These are phyloP conservation scores for Chaetomiaceae sp. DNA, from an alignment of 2,329 filamentous ascomycete genomes.

Conservation along the genomic window DNA sequence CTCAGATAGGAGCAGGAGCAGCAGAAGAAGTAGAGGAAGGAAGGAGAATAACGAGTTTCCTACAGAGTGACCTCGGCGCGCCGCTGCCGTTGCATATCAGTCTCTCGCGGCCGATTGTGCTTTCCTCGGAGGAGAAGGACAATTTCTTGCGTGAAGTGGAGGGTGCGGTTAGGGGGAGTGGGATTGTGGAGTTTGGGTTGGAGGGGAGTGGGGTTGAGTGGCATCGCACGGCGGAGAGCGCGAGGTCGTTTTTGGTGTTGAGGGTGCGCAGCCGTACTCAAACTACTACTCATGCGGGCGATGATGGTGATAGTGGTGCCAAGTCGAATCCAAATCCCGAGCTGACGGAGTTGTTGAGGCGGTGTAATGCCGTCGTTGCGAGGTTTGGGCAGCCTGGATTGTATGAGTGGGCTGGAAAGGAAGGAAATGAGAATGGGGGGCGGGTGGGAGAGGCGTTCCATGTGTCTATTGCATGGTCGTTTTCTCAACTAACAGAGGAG, in stretches of 20 bases:
- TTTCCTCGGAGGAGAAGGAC: constrained; percentile 68
- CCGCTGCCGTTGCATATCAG: constrained; percentile 85
- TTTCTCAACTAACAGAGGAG: constrained; percentile 49
- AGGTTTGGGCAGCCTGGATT: constrained; percentile 64
- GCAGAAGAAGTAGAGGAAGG: constrained; percentile 6
- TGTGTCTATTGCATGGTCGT: constrained; percentile 82
- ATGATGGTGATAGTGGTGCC: neutral
- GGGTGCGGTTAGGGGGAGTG: constrained; percentile 33
- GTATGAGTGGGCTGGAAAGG: constrained; percentile 46
- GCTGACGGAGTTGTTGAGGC: constrained; percentile 57
- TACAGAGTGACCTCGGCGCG: constrained; percentile 72
- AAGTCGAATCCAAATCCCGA: constrained; percentile 39
- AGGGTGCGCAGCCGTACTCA: constrained; percentile 42
- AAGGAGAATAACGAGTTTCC: constrained; percentile 56
- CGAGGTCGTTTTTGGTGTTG: constrained; percentile 83
- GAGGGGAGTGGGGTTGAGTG: constrained; percentile 38
- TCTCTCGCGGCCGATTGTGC: constrained; percentile 73
- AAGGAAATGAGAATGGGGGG: constrained; percentile 10
- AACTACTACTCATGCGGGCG: neutral
- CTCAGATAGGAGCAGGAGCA: too few relatives aligned
- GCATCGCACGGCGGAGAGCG: constrained; percentile 51
- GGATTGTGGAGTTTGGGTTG: constrained; percentile 31
- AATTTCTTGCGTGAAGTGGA: constrained; percentile 58
- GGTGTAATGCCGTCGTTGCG: constrained; percentile 60
- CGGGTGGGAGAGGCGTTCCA: constrained; percentile 61